Base-by-base conservation (phyloP, 768 basidiomycete species). In the Leccinum uliginosum region DNA sequence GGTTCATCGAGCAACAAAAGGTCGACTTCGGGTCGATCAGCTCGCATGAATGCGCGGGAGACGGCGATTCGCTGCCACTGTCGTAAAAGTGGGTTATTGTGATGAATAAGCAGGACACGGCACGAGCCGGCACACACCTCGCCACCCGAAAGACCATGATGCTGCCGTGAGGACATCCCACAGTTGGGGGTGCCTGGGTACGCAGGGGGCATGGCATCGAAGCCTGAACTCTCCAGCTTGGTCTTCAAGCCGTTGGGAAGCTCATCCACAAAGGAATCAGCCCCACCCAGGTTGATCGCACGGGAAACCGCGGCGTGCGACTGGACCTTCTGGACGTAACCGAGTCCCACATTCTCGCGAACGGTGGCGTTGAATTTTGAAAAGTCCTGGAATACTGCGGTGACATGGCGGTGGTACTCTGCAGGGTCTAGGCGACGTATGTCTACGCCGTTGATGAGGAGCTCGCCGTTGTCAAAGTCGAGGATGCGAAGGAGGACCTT, bases 11-110 rank as follows among this genome's bases (percentile, higher is more conserved):
- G 88, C 43, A 94, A 71, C 30, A 94, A 75, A 14, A 94, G 73
- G 71, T 93, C 89, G 24, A 90, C 82, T 60, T 85, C 83, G 21
- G 83, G 88, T 65, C 81, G 83, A 64, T 77, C 80, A 49, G 89
- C 87, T 58, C 91, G 78, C 87, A 93, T 91, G 65, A 94, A 93
- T 15, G 91, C 89, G 49, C 93, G 81, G 48, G 91, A 88, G 50
- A 94, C 80, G 17, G 93, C 91, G 55, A 95, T 82, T 62, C 89
- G 77, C 73, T 93, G 91, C 91, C 91, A 93, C 89, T 92, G 67
- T 32, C 60, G 65, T 60, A 56, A 57, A 27, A 34, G 55, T 70
- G 32, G 61, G 23, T 38, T 55, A 56, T 61, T 61, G 62, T 55
- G 58, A 53, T 57, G 53, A 59, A 23, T 56, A 51, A 59, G 51